Conservation (phyloP, 192 early-diverging fungal species). For the Umbelopsis vinacea region DNA sequence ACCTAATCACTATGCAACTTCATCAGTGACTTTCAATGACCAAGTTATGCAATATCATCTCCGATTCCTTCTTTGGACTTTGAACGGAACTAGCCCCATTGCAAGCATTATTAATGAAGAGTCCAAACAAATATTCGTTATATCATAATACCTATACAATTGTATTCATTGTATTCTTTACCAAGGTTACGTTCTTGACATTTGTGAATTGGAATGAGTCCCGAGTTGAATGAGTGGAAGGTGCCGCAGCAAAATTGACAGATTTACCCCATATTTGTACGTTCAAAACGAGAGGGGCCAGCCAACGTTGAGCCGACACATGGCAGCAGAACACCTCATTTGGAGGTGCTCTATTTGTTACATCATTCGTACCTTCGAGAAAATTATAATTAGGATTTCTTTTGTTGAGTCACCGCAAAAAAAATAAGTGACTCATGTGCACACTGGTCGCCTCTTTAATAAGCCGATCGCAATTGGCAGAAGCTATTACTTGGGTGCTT, state of each 20-base stretch:
- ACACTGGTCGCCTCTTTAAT: background rate
- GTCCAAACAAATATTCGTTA: too few species aligned
- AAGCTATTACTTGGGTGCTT: background rate
- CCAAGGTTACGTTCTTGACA: too few species aligned
- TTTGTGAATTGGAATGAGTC: too few species aligned
- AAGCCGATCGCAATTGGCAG: background rate
- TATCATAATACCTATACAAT: too few species aligned
- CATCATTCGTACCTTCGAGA: slow-evolving; percentile 16
- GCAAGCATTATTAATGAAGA: too few species aligned
- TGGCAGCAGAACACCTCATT: background rate
- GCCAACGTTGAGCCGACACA: background rate
- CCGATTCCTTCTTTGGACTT: too few species aligned
- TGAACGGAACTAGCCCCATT: too few species aligned
- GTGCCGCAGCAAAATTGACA: background rate
- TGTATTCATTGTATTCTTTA: too few species aligned
- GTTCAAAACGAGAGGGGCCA: background rate
- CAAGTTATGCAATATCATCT: too few species aligned
- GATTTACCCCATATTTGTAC: background rate
- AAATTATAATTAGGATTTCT: background rate
- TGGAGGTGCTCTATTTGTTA: background rate
- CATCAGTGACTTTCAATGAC: too few species aligned
- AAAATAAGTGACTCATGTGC: slow-evolving; percentile 16
- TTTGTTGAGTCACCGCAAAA: slow-evolving; percentile 21
- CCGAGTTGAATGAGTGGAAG: background rate
- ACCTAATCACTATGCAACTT: too few species aligned